phyloP scores from a whole-genome alignment of 2,329 filamentous ascomycete genomes.

The Leptodontidium sp. region DNA sequence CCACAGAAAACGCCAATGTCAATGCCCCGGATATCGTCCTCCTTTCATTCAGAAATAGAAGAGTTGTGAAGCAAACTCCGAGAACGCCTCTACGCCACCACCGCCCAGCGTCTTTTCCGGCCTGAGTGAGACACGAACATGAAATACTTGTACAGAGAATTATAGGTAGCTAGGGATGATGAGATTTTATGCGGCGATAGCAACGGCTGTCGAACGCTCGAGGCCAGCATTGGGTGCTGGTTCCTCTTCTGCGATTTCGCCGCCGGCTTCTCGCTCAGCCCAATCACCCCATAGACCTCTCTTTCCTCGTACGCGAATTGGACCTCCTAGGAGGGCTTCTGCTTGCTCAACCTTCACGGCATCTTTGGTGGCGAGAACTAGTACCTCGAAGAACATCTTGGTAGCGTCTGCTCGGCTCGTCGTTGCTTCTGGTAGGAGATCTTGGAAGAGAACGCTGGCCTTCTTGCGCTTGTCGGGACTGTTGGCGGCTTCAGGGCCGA shows the following conservation, averaged over 20 bases:
- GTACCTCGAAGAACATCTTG: conserved; percentile 99
- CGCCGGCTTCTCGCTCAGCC: conserved; percentile 80
- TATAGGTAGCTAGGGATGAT: conserved; percentile 8
- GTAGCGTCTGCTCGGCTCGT: conserved; percentile 91
- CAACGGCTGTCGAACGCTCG: conserved; percentile 33
- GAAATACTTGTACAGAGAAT: conserved; percentile 27
- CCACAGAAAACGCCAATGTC: neutral
- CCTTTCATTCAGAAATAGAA: conserved; percentile 1
- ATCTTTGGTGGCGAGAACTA: conserved; percentile 96
- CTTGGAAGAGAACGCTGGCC: conserved; percentile 85
- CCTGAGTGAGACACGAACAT: conserved; percentile 3
- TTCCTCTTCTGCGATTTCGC: conserved; percentile 58
- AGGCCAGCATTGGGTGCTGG: conserved; percentile 35
- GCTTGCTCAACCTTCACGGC: conserved; percentile 96
- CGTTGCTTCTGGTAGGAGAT: conserved; percentile 81
- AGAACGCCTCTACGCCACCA: conserved; percentile 11
- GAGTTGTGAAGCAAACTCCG: neutral
- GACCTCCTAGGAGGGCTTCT: conserved; percentile 73
- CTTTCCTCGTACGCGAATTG: conserved; percentile 88
- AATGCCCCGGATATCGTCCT: conserved; percentile 8
- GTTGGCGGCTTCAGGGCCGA: conserved; percentile 75
- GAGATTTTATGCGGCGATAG: conserved; percentile 36
- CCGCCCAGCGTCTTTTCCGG: conserved; percentile 1
- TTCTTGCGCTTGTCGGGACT: conserved; percentile 78
- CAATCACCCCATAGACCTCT: conserved; percentile 96